Evolutionary conservation across 2,329 filamentous ascomycete species (phyloP), one percentile per base, ranked within the genome.

Genomic region (Colletotrichum sublineola): DNA sequence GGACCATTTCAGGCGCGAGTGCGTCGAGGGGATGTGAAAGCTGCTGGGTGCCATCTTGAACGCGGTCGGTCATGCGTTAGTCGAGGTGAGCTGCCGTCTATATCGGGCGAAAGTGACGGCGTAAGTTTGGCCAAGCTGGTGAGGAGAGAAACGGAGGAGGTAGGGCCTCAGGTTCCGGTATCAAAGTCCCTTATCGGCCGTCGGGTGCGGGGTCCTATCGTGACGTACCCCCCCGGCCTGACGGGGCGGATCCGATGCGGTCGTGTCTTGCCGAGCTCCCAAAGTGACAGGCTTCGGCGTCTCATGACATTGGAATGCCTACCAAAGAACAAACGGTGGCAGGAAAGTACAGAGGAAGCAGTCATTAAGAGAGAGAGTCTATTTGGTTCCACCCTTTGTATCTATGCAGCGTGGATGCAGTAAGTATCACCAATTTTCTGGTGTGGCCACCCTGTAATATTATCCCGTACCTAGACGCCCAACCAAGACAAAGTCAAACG

Each of bases 1-100:
- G 67, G 84, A 85, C 86, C 86, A 88, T 77, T 84, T 86, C 36
- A 85, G 78, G 77, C 87, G 85, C 24, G 77, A 76, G 46, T 50
- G 60, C 66, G 79, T 75, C n/a, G 75, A 72, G 40, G 75, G 71
- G 64, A 82, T 74, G 73, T 81, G 78, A 36, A 63, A 63, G 61
- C 52, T 52, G 58, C 52, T 9, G 24, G 38, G 68, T 2, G 64
- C 42, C 68, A 71, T 71, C 24, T 3, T 48, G 6, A n/a, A 24
- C 33, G 24, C 6, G 20, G 20, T 24, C 1, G 12, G 20, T 2
- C 20, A 2, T 11, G 14, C 18, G 6, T 15, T 1, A 5, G 44
- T 8, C 50, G 11, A 24, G 12, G 33, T 31, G 18, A 12, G 24
- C 24, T 62, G 29, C 12, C 33, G 50, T 31, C 6, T 53, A 31